Base-by-base conservation (phyloP, 352 stramenopile species). In the Phytophthora megakarya region DNA sequence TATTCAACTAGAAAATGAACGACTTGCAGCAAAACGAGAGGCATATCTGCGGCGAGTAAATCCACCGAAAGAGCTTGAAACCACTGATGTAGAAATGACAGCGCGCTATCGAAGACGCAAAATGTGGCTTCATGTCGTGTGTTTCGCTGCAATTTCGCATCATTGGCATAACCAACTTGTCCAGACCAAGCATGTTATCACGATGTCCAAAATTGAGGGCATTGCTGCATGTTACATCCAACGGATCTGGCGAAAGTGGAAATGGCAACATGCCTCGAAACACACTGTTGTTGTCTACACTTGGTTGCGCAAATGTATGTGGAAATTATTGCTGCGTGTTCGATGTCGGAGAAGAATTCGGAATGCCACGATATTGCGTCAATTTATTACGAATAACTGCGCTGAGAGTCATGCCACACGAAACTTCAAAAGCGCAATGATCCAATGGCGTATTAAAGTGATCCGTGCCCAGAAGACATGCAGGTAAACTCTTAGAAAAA, bases 401-500 rank as follows among this genome's bases (percentile, higher is more conserved):
- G 75, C 67, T 8, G 80, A 76, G 16, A 91, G 73, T 30, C 68
- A 74, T 23, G 83, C 89, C 55, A 86, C 70, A 3, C 72, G 78
- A 55, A 92, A 90, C 46, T 91, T 93, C 37, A 88, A 87, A 39
- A 70, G 78, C 23, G 78, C 92, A 67, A 92, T 93, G 85, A 23
- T 82, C 38, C 76, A 76, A 43, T 93, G 85, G 85, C 79, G 85
- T 19, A 46, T 49, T 56, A 91, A 91, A 51, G 81, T 94, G 42
- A 90, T 94, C 40, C 64, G 65, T 26, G 86, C 80, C 26, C 81
- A 94, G 63, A 80, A 77, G 3, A 48, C 80, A 25, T 70, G 81
- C 39, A 70, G 67, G 65, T 83, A 60, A 50, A 55, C 50, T 37
- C 43, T 22, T 49, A 15, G 11, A 15, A 21, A 49, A 35, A 21